Base-by-base conservation (phyloP, 2,329 filamentous ascomycete genomes). In the Sarocladium kiliense region DNA sequence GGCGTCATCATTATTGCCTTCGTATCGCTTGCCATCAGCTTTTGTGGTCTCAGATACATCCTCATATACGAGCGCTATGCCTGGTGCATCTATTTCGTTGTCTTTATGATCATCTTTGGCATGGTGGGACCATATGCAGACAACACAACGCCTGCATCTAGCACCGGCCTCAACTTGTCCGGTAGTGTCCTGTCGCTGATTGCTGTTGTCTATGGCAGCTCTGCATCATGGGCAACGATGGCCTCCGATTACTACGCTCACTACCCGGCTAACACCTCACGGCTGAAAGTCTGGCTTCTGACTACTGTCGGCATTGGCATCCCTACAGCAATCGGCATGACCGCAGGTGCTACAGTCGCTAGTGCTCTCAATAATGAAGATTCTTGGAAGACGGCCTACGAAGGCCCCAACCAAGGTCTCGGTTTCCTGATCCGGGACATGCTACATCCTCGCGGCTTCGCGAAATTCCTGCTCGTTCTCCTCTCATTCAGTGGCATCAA, bases 1-100 rank as follows among this genome's bases (percentile, higher is more conserved):
- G 87, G 87, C 25, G 87, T 92, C 60, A 70, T 91, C 50, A 81
- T 90, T 62, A 88, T 91, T 63, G 81, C 86, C 10, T 66, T 84
- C 53, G 80, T 79, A 60, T 90, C 87, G 0, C 79, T 90, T 54
- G 55, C 85, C 55, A 77, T 92, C 61, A 87, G 83, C 44, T 77
- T 88, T 45, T 88, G 90, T 65, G 88, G 88, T 41, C 91, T 91
- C 75, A 85, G 83, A 64, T 74, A 90, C 36, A 85, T 92, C 1
- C 88, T 91, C 70, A 68, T 72, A 3, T 92, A 91, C 72, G 88
- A 91, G 65, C 82, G 82, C 65, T 90, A 78, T 73, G 84, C 83
- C 39, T 91, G 87, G 87, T 81, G 89, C 49, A 88, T 88, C 0
- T 84, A 81, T 55, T 79, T 84, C 63, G 81, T 89, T 66, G 80